A percentile compares a stretch with the other conserved stretches of the same genome.
phyloP scores from a whole-genome alignment of 495 filamentous ascomycete genomes.

The Oidiodendron maius region DNA sequence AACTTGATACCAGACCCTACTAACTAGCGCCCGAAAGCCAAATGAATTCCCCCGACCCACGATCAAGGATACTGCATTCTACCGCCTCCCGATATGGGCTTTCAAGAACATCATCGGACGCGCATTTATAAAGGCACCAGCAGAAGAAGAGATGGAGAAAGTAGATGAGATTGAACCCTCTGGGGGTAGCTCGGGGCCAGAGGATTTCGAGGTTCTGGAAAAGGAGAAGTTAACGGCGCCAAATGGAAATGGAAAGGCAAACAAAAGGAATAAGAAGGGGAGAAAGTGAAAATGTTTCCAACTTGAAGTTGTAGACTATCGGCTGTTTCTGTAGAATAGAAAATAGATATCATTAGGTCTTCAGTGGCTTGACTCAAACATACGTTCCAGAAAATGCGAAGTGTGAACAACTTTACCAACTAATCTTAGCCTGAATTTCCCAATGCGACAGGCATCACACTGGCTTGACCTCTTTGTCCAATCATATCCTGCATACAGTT shows the following conservation, averaged over 20 bases:
- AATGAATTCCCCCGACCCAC: conserved; percentile 61
- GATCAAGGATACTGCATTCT: conserved; percentile 63
- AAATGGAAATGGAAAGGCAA: conserved; percentile 18
- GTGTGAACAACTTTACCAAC: too few species aligned
- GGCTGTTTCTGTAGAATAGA: background rate
- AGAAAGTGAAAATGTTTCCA: background rate
- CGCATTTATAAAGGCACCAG: conserved; percentile 33
- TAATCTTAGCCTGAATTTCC: too few species aligned
- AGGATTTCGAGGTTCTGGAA: conserved; percentile 52
- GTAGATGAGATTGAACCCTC: conserved; percentile 28
- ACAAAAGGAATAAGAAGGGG: conserved; percentile 17
- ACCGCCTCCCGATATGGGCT: conserved; percentile 60
- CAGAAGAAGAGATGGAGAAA: conserved; percentile 28
- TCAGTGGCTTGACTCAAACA: too few species aligned
- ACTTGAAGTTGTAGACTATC: background rate
- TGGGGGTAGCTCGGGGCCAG: conserved; percentile 38
- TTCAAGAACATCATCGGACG: conserved; percentile 53
- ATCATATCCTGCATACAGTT: too few species aligned
- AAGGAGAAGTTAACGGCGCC: conserved; percentile 32
- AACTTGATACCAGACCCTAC: background rate
- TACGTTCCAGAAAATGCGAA: too few species aligned
- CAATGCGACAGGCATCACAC: too few species aligned
- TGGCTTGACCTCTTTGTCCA: too few species aligned
- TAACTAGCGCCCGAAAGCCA: conserved; percentile 32
- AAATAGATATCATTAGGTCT: too few species aligned